Percentiles rank a stretch among this genome's conserved stretches.
Conservation (phyloP, 352 stramenopile genomes). For the Phytopythium delawarense region DNA sequence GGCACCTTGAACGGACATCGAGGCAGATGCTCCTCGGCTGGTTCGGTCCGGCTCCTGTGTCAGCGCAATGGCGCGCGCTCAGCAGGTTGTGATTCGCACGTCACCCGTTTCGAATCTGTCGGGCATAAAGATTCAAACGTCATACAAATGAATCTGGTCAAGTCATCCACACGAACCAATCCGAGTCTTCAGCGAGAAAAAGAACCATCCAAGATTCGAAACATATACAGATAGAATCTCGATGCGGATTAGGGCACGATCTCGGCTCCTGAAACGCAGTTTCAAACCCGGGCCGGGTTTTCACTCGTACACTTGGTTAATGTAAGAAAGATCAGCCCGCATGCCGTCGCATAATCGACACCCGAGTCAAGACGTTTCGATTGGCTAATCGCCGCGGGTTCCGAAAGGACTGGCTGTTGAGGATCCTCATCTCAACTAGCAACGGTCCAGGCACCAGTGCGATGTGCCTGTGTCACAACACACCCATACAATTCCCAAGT, state of each 20-base stretch:
- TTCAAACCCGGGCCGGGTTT: not conserved
- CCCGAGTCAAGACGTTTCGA: not conserved
- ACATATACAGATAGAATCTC: not conserved
- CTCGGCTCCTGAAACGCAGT: not conserved
- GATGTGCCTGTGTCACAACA: not conserved
- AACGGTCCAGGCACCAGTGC: not conserved
- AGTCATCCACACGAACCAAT: not conserved
- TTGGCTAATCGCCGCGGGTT: slow-evolving; percentile 2
- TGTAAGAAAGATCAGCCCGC: too few relatives aligned
- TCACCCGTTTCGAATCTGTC: slow-evolving; percentile 1
- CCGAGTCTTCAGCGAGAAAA: not conserved
- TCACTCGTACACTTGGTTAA: not conserved
- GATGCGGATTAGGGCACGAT: not conserved
- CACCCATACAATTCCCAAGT: not conserved
- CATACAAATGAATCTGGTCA: not conserved
- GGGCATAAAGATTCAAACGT: not conserved
- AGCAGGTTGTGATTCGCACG: not conserved
- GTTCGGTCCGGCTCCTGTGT: slow-evolving; percentile 1
- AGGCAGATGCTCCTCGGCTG: not conserved
- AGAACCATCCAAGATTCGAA: slow-evolving; percentile 5
- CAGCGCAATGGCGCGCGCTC: not conserved
- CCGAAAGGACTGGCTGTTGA: slow-evolving; percentile 7
- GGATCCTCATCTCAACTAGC: not conserved
- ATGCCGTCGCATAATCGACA: not conserved
- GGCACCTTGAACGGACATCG: not conserved